phyloP scores from a whole-genome alignment of 2,329 filamentous ascomycete species.

The Exophiala sp. region DNA sequence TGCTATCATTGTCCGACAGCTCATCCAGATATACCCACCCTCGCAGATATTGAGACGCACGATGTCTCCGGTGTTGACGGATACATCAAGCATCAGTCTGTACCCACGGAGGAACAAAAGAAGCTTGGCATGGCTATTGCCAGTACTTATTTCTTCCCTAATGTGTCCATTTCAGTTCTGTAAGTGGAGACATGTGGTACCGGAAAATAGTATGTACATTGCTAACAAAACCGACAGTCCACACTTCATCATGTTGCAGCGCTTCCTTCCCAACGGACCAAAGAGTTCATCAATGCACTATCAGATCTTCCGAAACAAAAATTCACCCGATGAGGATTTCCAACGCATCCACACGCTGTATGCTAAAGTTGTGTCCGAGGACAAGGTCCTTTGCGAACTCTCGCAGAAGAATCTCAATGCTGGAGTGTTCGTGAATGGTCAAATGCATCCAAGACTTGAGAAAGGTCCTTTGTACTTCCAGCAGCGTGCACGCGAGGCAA shows the following conservation, averaged over 20 bases:
- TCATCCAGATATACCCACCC: slow-evolving; percentile 53
- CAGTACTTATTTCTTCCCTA: slow-evolving; percentile 28
- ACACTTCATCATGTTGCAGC: slow-evolving; percentile 63
- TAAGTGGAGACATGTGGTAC: slow-evolving; percentile 10
- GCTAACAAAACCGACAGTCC: slow-evolving; percentile 37
- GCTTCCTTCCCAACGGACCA: slow-evolving; percentile 56
- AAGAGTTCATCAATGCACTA: slow-evolving; percentile 56
- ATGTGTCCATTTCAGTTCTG: slow-evolving; percentile 24
- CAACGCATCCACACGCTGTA: slow-evolving; percentile 58
- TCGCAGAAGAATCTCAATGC: slow-evolving; percentile 61
- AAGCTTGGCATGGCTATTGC: slow-evolving; percentile 15
- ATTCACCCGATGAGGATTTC: slow-evolving; percentile 58
- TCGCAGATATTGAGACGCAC: slow-evolving; percentile 54
- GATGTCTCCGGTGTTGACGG: slow-evolving; percentile 52
- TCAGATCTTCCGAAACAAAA: slow-evolving; percentile 62
- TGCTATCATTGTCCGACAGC: slow-evolving; percentile 60
- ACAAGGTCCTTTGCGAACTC: slow-evolving; percentile 59
- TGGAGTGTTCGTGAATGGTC: slow-evolving; percentile 60
- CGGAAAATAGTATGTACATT: neutral
- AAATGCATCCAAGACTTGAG: slow-evolving; percentile 60
- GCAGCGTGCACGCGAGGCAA: slow-evolving; percentile 47
- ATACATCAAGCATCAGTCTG: slow-evolving; percentile 54
- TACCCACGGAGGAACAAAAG: slow-evolving; percentile 21
- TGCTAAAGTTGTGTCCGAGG: slow-evolving; percentile 62
- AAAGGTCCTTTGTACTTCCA: slow-evolving; percentile 59